Conservation (phyloP, 768 basidiomycete species). For the Gymnopilus junonius region DNA sequence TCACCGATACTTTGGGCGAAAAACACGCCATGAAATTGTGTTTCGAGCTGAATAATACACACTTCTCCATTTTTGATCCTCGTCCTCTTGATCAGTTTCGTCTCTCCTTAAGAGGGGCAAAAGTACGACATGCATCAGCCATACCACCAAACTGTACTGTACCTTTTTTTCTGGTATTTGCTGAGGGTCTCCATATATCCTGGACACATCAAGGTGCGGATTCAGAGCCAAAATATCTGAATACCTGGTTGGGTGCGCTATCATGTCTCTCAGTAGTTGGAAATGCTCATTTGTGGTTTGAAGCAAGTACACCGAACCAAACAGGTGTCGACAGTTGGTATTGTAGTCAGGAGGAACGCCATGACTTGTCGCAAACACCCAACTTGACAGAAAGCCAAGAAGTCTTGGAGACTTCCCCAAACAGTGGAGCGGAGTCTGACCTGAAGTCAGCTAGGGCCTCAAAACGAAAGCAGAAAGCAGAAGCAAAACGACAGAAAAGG, state of each 20-base stretch:
- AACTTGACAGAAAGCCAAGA: background rate
- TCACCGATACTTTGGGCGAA: background rate
- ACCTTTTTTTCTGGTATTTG: conserved; percentile 46
- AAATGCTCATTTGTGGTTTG: background rate
- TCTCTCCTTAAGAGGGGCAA: conserved; percentile 52
- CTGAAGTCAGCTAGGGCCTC: background rate
- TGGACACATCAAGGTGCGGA: conserved; percentile 19
- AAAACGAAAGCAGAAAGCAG: conserved; percentile 1
- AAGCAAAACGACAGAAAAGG: conserved; percentile 9
- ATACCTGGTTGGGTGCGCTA: conserved; percentile 34
- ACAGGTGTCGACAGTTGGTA: conserved; percentile 15
- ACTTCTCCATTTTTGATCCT: conserved; percentile 42
- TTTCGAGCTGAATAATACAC: conserved; percentile 28
- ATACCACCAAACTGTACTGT: conserved; percentile 34
- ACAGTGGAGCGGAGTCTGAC: background rate
- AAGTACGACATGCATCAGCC: conserved; percentile 30
- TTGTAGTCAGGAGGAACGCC: conserved; percentile 8
- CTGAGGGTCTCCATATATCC: conserved; percentile 36
- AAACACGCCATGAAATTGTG: conserved; percentile 14
- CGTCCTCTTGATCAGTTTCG: conserved; percentile 44
- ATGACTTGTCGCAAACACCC: too few species aligned
- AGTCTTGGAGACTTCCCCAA: background rate
- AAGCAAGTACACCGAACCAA: background rate
- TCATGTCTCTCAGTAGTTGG: background rate
- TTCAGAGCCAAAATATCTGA: conserved; percentile 21